Percentiles rank a stretch among this genome's conserved stretches.
Conservation (phyloP, 2,329 filamentous ascomycete species). For the Aureobasidium sp. region DNA sequence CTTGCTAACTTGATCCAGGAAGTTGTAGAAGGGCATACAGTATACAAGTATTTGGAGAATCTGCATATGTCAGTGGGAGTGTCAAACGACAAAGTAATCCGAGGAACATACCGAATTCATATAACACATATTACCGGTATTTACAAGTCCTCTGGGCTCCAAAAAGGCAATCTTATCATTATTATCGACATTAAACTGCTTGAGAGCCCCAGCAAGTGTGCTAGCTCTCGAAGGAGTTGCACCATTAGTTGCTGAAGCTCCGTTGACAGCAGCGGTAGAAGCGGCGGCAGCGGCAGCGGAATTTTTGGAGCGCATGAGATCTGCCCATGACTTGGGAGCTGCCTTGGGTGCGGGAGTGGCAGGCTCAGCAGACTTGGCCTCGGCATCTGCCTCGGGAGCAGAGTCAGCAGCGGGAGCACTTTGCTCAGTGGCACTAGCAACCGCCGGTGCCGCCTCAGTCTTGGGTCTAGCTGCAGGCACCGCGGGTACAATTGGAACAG, state of each 20-base stretch:
- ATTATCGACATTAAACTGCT: slow-evolving; percentile 59
- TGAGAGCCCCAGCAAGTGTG: slow-evolving; percentile 71
- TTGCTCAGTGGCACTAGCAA: not conserved
- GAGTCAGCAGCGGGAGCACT: slow-evolving; percentile 13
- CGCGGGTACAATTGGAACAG: slow-evolving; percentile 42
- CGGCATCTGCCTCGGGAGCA: slow-evolving; percentile 13
- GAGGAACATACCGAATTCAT: slow-evolving; percentile 76
- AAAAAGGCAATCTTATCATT: slow-evolving; percentile 68
- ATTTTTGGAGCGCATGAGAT: slow-evolving; percentile 50
- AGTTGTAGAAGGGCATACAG: slow-evolving; percentile 89
- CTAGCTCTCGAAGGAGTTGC: slow-evolving; percentile 40
- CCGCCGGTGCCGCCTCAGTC: slow-evolving; percentile 21
- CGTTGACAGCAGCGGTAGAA: slow-evolving; percentile 20
- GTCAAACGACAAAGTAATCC: not conserved
- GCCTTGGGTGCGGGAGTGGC: slow-evolving; percentile 32
- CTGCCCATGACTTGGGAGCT: slow-evolving; percentile 55
- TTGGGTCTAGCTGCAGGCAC: slow-evolving; percentile 31
- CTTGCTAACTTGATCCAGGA: slow-evolving; percentile 78
- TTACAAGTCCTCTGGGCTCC: slow-evolving; percentile 86
- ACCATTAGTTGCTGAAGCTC: slow-evolving; percentile 9
- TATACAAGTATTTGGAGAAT: slow-evolving; percentile 93
- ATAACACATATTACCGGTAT: slow-evolving; percentile 99
- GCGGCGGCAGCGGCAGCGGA: slow-evolving; percentile 23
- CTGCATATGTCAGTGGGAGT: slow-evolving; percentile 42
- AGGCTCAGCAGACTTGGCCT: slow-evolving; percentile 31